Evolutionary conservation across 2,329 filamentous ascomycete genomes (phyloP), one percentile per base, ranked within the genome.

Genomic region (Phaeosphaeria sp.): DNA sequence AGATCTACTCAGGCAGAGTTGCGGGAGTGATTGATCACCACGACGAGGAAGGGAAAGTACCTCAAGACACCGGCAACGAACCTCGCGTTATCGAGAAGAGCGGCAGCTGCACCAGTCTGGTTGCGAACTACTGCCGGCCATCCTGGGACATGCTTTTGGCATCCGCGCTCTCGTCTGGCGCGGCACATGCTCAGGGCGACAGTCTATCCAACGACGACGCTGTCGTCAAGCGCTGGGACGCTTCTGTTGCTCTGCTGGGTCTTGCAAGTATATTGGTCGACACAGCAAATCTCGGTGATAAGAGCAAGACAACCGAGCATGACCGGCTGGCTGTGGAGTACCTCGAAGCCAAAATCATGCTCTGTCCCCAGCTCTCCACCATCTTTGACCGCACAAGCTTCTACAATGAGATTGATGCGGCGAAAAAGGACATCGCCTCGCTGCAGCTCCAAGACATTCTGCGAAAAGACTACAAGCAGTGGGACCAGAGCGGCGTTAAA

Each of bases 381-480:
- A 67, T 62, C 20, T 91, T 87, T 66, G 79, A 86, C 54, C 80
- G 85, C 6, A 73, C 78, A 0, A 71, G 59, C 3, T 91, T 89
- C 74, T 91, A 86, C 71, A 73, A 82, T 4, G 79, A 86, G 54
- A 83, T 93, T 24, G 80, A 82, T 1, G 76, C 76, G 5, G 88
- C 91, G 5, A 93, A 93, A 75, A 84, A 87, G 61, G 85, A 92
- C 64, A 82, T 95, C 51, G 85, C 83, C 2, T 65, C 72, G 0
- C 77, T 95, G 46, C 80, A 78, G 39, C 76, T 92, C 64, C 79
- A 83, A 21, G 91, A 93, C 65, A 84, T 93, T 40, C 77, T 94
- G 51, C 83, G 90, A 62, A 94, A 94, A 75, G 91, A 96, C 77
- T 96, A 93, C 78, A 96, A 96, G 79, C 84, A 91, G 71, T 95